phyloP scores from a whole-genome alignment of 805 yeast genomes.

The Starmerella roubikii region DNA sequence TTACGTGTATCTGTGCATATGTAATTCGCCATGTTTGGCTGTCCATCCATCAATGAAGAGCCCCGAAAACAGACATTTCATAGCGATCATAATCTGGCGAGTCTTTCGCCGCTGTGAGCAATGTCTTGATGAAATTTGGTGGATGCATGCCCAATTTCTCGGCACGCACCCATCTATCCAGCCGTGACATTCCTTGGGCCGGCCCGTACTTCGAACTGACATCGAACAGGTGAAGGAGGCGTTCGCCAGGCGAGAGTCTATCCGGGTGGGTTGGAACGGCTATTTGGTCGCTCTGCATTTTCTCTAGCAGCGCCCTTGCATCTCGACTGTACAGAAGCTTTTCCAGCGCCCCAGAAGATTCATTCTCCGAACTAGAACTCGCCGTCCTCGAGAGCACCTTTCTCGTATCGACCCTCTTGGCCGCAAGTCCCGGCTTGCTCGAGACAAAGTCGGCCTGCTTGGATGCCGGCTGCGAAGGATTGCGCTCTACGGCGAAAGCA shows the following conservation, averaged over 20 bases:
- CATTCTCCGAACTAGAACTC: not conserved
- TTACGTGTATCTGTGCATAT: too few relatives aligned
- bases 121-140: slow-evolving; percentile 24
- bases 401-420: not conserved
- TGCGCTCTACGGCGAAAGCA: not conserved
- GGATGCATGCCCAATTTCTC: slow-evolving; percentile 27
- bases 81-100: slow-evolving; percentile 7
- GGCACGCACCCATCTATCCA: slow-evolving; percentile 31
- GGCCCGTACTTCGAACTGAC: slow-evolving; percentile 28
- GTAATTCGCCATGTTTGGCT: too few relatives aligned
- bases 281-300: slow-evolving; percentile 13
- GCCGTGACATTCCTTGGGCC: slow-evolving; percentile 27
- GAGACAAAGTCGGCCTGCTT: not conserved
- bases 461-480: not conserved
- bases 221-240: slow-evolving; percentile 27
- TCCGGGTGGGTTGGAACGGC: slow-evolving; percentile 14
- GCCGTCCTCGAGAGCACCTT: not conserved
- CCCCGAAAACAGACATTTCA: slow-evolving; percentile 15
- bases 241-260: not conserved
- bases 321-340: slow-evolving; percentile 7
- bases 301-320: slow-evolving; percentile 4
- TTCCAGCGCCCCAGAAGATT: not conserved
- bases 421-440: not conserved
- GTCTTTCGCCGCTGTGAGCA: slow-evolving; percentile 20
- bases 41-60: not conserved